Conservation (phyloP, 75 land plant species). For the Cunninghamia lanceolata region DNA sequence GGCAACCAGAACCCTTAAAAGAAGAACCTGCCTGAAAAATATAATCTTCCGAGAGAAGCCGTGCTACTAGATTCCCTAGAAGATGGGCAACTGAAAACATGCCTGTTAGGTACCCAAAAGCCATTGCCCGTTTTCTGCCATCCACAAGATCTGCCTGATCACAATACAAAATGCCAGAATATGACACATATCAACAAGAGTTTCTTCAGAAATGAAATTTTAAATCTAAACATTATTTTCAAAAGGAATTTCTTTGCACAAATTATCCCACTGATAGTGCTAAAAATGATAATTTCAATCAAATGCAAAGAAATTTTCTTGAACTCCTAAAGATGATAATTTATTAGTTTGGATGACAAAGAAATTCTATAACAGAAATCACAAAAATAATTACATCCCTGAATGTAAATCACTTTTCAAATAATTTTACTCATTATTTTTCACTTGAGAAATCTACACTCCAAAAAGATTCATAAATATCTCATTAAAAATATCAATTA, state of each 20-base stretch:
- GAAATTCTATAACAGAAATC: background rate
- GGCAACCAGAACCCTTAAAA: background rate
- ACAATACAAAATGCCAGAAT: background rate
- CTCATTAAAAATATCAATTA: no score
- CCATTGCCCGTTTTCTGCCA: constrained; percentile 44
- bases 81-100: constrained; percentile 69
- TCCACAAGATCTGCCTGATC: constrained; percentile 61
- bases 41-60: constrained; percentile 54
- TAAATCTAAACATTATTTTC: background rate
- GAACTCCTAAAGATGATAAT: no score
- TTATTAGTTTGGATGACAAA: no score
- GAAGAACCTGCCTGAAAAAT: constrained; percentile 46
- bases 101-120: constrained; percentile 66
- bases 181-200: background rate
- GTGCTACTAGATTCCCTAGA: constrained; percentile 58
- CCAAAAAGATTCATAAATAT: no score
- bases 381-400: background rate
- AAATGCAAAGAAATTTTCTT: background rate
- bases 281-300: background rate
- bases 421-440: background rate
- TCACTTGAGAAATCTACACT: no score
- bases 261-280: background rate
- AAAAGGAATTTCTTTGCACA: background rate
- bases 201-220: background rate
- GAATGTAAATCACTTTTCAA: background rate